Conservation (phyloP, 257 asterid species). For the Solanum dulcamara region DNA sequence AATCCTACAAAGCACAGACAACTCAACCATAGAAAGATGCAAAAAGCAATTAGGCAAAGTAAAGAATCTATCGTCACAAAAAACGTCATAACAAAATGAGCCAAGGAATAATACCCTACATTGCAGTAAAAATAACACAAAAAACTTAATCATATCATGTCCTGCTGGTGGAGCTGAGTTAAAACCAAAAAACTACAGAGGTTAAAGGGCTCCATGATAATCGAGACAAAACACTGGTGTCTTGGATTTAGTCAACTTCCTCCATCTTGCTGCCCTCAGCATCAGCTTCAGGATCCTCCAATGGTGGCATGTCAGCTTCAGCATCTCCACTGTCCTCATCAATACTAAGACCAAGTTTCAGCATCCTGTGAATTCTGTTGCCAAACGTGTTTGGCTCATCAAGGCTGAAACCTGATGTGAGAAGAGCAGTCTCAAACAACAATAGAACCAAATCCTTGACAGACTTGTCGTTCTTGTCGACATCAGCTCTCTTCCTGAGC, state of each 20-base stretch:
- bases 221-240: background rate
- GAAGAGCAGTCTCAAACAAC: conserved; percentile 50
- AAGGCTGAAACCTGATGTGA: conserved; percentile 61
- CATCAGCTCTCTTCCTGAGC: conserved; percentile 66
- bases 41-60: background rate
- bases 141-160: background rate
- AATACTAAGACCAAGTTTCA: conserved; percentile 61
- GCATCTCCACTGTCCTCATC: conserved; percentile 54
- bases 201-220: background rate
- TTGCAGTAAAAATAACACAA: background rate
- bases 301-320: conserved; percentile 44
- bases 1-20: background rate
- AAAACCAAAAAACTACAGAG: background rate
- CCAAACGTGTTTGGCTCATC: conserved; percentile 67
- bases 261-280: conserved; percentile 65
- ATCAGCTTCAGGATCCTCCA: conserved; percentile 55
- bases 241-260: conserved; percentile 35
- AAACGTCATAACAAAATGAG: background rate
- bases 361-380: conserved; percentile 63
- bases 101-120: background rate
- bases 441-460: conserved; percentile 54
- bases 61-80: background rate
- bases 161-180: background rate
- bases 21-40: background rate
- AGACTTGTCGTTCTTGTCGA: conserved; percentile 58